These are phyloP conservation scores for Cladosporium sp. DNA, from an alignment of 2,329 filamentous ascomycete species.

Conservation along the genomic window DNA sequence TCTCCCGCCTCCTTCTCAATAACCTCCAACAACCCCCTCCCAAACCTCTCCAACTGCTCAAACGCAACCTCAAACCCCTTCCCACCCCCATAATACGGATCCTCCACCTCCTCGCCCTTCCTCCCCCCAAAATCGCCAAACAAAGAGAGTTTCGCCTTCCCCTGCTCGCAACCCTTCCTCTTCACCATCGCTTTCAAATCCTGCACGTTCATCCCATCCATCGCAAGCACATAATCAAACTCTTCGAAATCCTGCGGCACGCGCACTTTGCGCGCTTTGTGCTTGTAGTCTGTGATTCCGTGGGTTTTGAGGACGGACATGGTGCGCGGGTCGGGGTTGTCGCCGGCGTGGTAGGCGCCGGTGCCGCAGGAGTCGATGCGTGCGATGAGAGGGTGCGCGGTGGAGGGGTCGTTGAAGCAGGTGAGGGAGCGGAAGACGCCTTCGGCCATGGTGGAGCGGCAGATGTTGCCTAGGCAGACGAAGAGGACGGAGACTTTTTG, in stretches of 20 bases:
- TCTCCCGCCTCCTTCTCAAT: constrained; percentile 43
- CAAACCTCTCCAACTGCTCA: constrained; percentile 77
- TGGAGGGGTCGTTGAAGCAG: constrained; percentile 34
- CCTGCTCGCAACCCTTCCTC: constrained; percentile 50
- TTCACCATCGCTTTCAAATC: constrained; percentile 64
- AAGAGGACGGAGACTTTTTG: constrained; percentile 73
- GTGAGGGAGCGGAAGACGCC: constrained; percentile 79
- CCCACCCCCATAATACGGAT: constrained; percentile 89
- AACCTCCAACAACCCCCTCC: constrained; percentile 70
- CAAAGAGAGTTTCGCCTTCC: constrained; percentile 53
- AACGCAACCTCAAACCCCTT: constrained; percentile 85
- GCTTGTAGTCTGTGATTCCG: constrained; percentile 74
- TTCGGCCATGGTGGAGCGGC: constrained; percentile 89
- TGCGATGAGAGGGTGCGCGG: constrained; percentile 57
- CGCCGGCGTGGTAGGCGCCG: constrained; percentile 78
- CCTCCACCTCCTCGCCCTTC: constrained; percentile 69
- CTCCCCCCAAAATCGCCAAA: constrained; percentile 79
- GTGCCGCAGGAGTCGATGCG: constrained; percentile 88
- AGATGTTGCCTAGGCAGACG: constrained; percentile 97
- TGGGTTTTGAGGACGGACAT: constrained; percentile 74
- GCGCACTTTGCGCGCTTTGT: constrained; percentile 72
- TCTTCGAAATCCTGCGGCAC: constrained; percentile 70
- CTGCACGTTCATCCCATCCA: constrained; percentile 81
- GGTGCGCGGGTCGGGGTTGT: constrained; percentile 77
- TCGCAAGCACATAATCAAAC: constrained; percentile 93